Base-by-base conservation (phyloP, 2,329 filamentous ascomycete species). In the Epichloe sibirici region DNA sequence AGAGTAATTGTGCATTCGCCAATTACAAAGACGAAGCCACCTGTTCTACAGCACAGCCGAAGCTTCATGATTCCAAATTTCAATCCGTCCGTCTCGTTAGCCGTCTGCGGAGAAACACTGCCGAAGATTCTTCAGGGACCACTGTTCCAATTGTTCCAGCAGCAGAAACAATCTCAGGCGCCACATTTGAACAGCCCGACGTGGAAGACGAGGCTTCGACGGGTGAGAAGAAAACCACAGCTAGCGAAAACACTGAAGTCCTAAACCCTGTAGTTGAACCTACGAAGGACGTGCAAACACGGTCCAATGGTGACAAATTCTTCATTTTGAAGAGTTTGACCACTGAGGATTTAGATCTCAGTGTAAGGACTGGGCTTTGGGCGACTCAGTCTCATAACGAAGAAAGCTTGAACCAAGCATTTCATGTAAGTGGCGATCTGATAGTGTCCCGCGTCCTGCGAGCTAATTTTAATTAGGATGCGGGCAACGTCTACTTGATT, bases 1-100 rank as follows among this genome's bases (percentile, higher is more conserved):
- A 96, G 67, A 96, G 90, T 66, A 96, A 96, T 64, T 97, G 91
- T 63, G 91, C 90, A 0, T 97, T 97, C 71, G 89, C 95, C 58
- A 97, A 97, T 63, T 97, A 94, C 66, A 87, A 84, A 57, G 86
- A 88, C 49, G 90, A 95, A 61, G 71, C 74, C 3, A 81, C 82
- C 5, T 96, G 90, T 63, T 71, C 79, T 6, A 76, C 79, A 8
- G 91, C 91, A 0, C 88, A 95, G 72, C 78, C 82, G 45, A 83
- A 88, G 58, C 85, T 97, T 45, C 89, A 97, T 66, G 90, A 97
- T 62, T 95, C 90, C 1, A 84, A 85, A 52, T 96, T 96, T 60
- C 82, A 91, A 60, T 85, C 88, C 0, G 86, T 93, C 17, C 81
- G 88, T 28, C 76, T 97, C 4, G 90, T 96, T 12, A 95, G 90